These are phyloP conservation scores for Cordia subcordata DNA, from an alignment of 257 asterid genomes.

Conservation along the genomic window DNA sequence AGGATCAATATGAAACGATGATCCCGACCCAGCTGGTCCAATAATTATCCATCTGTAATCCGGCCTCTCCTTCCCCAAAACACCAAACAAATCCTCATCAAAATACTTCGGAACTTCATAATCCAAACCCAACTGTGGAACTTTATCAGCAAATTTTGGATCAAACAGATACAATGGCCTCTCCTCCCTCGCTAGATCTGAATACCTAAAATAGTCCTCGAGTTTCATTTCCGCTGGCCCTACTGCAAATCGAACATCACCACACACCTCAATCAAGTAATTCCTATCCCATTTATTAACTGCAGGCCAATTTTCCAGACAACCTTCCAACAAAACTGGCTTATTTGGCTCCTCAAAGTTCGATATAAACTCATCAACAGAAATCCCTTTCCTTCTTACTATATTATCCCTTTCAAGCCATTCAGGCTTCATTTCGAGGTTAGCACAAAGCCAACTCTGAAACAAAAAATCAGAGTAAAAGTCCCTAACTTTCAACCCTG, in stretches of 20 bases:
- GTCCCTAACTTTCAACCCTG: conserved; percentile 55
- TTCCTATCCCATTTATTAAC: conserved; percentile 73
- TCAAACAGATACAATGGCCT: conserved; percentile 92
- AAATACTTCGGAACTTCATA: conserved; percentile 70
- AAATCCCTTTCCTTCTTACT: conserved; percentile 57
- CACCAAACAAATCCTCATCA: conserved; percentile 83
- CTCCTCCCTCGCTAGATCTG: conserved; percentile 82
- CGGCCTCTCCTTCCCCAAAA: conserved; percentile 80
- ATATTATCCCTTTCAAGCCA: conserved; percentile 92
- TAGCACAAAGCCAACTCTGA: conserved; percentile 98
- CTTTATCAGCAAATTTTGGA: conserved; percentile 77
- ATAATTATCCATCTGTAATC: conserved; percentile 91
- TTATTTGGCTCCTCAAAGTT: conserved; percentile 78
- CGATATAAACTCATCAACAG: conserved; percentile 64
- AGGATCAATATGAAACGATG: conserved; percentile 98
- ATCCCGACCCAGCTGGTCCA: conserved; percentile 96
- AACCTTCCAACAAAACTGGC: conserved; percentile 85
- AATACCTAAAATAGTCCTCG: conserved; percentile 56
- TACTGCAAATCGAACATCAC: conserved; percentile 53
- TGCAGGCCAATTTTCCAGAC: conserved; percentile 73
- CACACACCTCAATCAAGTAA: conserved; percentile 51
- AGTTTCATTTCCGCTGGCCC: conserved; percentile 93
- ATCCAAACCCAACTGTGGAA: conserved; percentile 65
- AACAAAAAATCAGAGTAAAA: conserved; percentile 95
- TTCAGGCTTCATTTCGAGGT: conserved; percentile 92